Conservation (phyloP, 805 yeast genomes). For the Starmerella davenportii region DNA sequence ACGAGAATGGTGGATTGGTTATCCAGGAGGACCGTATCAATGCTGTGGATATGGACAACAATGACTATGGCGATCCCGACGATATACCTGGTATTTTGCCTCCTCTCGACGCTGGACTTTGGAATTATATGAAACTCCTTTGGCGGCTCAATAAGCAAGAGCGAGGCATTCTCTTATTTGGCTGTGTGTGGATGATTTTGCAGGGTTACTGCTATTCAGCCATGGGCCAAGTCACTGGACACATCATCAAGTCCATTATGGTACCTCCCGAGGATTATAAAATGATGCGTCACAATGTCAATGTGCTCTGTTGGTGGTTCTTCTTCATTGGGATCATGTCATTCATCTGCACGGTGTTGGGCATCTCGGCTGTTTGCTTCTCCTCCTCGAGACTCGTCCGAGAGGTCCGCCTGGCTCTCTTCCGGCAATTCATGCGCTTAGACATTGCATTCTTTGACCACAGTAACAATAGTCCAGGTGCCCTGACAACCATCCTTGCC, state of each 20-base stretch:
- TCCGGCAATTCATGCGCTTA: slow-evolving; percentile 23
- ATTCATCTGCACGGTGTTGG: slow-evolving; percentile 15
- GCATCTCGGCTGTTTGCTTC: slow-evolving; percentile 16
- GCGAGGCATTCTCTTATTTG: slow-evolving; percentile 15
- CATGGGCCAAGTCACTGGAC: slow-evolving; percentile 25
- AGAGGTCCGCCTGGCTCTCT: slow-evolving; percentile 20
- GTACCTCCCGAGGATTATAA: slow-evolving; percentile 20
- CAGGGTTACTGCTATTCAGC: slow-evolving; percentile 26
- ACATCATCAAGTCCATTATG: slow-evolving; percentile 22
- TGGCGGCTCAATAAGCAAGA: slow-evolving; percentile 18
- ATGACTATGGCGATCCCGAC: background rate
- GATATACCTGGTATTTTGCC: slow-evolving; percentile 15
- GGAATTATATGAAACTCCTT: slow-evolving; percentile 11
- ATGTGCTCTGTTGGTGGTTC: slow-evolving; percentile 22
- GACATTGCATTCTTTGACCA: slow-evolving; percentile 25
- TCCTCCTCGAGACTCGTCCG: slow-evolving; percentile 23
- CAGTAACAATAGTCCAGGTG: slow-evolving; percentile 24
- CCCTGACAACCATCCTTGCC: slow-evolving; percentile 24
- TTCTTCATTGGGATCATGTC: slow-evolving; percentile 23
- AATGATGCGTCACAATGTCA: slow-evolving; percentile 23
- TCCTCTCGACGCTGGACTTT: slow-evolving; percentile 5
- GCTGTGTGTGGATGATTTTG: slow-evolving; percentile 18
- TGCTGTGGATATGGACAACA: slow-evolving; percentile 2
- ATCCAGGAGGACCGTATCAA: slow-evolving; percentile 12
- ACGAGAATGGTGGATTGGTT: slow-evolving; percentile 6